phyloP scores from a whole-genome alignment of 2,329 filamentous ascomycete species.

The Phialemoniopsis sp. region DNA sequence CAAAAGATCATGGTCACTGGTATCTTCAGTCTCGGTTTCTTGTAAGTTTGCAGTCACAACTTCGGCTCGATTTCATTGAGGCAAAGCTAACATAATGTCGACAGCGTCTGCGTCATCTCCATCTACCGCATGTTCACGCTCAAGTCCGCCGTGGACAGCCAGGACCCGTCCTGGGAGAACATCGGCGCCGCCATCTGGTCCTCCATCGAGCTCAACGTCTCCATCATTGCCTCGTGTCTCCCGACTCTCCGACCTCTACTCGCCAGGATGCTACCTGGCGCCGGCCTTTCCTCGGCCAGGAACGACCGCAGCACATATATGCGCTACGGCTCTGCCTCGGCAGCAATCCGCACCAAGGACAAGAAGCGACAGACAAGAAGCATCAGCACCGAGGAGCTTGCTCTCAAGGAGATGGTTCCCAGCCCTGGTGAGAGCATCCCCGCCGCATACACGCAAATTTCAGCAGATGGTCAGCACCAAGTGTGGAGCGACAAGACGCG shows the following conservation, averaged over 20 bases:
- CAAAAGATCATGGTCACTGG: conserved; percentile 20
- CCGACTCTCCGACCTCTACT: conserved; percentile 22
- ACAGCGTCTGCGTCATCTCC: conserved; percentile 25
- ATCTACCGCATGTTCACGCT: conserved; percentile 25
- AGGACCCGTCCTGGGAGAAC: conserved; percentile 24
- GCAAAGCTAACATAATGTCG: background rate
- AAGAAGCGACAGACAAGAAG: conserved; percentile 9
- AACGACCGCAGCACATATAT: conserved; percentile 10
- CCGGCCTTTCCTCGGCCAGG: conserved; percentile 10
- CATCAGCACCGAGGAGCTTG: conserved; percentile 18
- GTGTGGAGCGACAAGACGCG: background rate
- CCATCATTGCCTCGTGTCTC: conserved; percentile 21
- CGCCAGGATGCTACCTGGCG: conserved; percentile 13
- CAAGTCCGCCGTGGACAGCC: conserved; percentile 15
- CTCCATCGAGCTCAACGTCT: conserved; percentile 21
- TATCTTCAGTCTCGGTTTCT: conserved; percentile 24
- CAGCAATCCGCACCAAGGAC: conserved; percentile 3
- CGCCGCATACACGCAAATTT: background rate
- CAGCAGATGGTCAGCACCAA: background rate
- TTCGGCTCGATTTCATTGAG: background rate
- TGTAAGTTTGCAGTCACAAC: conserved; percentile 13
- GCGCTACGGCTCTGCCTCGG: conserved; percentile 10
- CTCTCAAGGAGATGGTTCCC: conserved; percentile 10
- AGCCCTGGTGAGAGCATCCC: background rate
- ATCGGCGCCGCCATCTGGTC: conserved; percentile 24